Conservation (phyloP, 2,329 filamentous ascomycete genomes). For the Exophiala spinifera region DNA sequence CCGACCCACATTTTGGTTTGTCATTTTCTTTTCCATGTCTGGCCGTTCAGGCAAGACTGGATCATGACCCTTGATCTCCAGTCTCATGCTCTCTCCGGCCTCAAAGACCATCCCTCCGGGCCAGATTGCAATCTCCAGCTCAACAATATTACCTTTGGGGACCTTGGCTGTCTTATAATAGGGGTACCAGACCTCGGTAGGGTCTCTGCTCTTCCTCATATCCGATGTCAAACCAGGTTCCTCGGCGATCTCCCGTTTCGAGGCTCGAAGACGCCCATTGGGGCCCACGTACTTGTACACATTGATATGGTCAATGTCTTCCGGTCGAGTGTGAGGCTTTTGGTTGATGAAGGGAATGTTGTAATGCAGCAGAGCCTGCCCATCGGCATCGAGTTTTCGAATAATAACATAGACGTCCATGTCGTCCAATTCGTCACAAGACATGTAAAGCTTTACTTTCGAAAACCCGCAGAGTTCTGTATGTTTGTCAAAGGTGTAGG, state of each 20-base stretch:
- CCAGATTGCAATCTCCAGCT: slow-evolving; percentile 50
- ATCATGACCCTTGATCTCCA: slow-evolving; percentile 21
- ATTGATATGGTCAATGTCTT: too few relatives aligned
- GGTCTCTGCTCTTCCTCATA: too few relatives aligned
- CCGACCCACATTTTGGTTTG: too few relatives aligned
- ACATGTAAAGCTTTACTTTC: slow-evolving; percentile 49
- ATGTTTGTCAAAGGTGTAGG: slow-evolving; percentile 38
- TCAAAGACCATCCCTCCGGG: slow-evolving; percentile 47
- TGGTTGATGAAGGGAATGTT: too few relatives aligned
- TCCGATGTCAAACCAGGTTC: too few relatives aligned
- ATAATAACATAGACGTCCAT: slow-evolving; percentile 46
- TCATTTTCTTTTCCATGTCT: too few relatives aligned
- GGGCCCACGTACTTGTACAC: slow-evolving; percentile 43
- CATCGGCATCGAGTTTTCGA: slow-evolving; percentile 44
- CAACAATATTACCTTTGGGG: slow-evolving; percentile 41
- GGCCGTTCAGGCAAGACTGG: too few relatives aligned
- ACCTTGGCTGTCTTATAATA: slow-evolving; percentile 44
- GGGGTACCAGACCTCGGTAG: slow-evolving; percentile 39
- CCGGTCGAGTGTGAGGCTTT: slow-evolving; percentile 39
- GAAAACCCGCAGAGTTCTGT: slow-evolving; percentile 45
- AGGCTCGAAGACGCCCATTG: slow-evolving; percentile 45
- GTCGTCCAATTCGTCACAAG: slow-evolving; percentile 42
- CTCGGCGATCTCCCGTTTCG: slow-evolving; percentile 40
- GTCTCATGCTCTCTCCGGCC: slow-evolving; percentile 35
- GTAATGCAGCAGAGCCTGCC: slow-evolving; percentile 42